These are phyloP conservation scores for Rachicladosporium sp. DNA, from an alignment of 2,329 filamentous ascomycete genomes.

Conservation along the genomic window DNA sequence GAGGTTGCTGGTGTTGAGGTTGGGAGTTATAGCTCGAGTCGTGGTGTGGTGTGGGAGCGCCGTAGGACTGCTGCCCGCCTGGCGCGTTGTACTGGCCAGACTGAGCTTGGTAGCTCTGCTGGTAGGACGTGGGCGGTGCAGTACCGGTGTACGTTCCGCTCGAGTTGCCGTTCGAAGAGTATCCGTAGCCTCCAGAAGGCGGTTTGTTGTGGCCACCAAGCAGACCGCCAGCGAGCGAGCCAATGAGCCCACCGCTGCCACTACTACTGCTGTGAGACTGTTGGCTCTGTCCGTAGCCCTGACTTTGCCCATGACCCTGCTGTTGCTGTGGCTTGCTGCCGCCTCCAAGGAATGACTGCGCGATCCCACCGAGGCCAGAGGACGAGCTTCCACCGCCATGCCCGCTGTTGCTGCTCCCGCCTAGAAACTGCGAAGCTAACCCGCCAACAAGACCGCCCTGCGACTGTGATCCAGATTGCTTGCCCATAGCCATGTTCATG, in stretches of 20 bases:
- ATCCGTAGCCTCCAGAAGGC: constrained; percentile 19
- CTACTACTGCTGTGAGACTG: constrained; percentile 5
- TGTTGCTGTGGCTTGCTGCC: constrained; percentile 10
- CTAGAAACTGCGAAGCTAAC: not conserved
- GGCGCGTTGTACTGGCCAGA: constrained; percentile 4
- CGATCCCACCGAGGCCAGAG: constrained; percentile 12
- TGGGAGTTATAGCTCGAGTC: no score
- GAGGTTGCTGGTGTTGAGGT: no score
- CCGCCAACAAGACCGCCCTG: not conserved
- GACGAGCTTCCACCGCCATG: not conserved
- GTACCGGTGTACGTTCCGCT: constrained; percentile 24
- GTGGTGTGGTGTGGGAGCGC: not conserved
- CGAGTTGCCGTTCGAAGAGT: constrained; percentile 20
- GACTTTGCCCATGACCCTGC: constrained; percentile 1
- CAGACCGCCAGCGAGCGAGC: constrained; percentile 12
- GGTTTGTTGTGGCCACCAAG: constrained; percentile 8
- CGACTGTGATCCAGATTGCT: constrained; percentile 12
- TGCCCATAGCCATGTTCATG: constrained; percentile 13
- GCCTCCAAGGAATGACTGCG: constrained; percentile 14
- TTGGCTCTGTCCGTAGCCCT: not conserved
- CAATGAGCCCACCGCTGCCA: constrained; percentile 6
- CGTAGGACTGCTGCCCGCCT: constrained; percentile 2
- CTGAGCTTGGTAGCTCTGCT: constrained; percentile 9
- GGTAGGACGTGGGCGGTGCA: constrained; percentile 25
- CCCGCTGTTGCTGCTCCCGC: constrained; percentile 1